Percentiles rank a stretch among this genome's conserved stretches.
These are phyloP conservation scores for Hordeum pubiflorum DNA, from an alignment of 202 grass and related monocot genomes.

Conservation along the genomic window DNA sequence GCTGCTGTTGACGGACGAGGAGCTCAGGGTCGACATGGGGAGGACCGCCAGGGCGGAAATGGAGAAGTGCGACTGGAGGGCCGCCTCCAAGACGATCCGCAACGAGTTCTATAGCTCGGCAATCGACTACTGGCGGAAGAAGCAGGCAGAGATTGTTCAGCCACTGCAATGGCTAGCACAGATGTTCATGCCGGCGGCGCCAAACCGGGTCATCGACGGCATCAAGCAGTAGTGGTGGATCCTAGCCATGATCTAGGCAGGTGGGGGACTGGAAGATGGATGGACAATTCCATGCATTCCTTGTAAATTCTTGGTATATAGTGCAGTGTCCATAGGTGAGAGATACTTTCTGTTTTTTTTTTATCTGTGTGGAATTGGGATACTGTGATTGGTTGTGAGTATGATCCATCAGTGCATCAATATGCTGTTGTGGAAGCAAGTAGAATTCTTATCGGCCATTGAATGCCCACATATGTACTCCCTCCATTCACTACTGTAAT, in stretches of 20 bases:
- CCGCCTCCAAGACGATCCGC: slow-evolving; percentile 61
- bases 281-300: background rate
- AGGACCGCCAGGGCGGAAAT: slow-evolving; percentile 56
- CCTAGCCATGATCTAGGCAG: background rate
- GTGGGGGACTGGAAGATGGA: background rate
- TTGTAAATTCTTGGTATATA: slow-evolving; percentile 34
- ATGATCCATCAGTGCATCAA: background rate
- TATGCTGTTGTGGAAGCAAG: background rate
- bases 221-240: slow-evolving; percentile 19
- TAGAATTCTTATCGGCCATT: background rate
- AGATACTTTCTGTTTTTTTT: background rate
- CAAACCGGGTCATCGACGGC: background rate
- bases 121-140: slow-evolving; percentile 81
- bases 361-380: slow-evolving; percentile 1
- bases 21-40: slow-evolving; percentile 61
- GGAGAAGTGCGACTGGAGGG: slow-evolving; percentile 79
- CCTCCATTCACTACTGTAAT: too few species aligned
- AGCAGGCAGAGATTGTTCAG: slow-evolving; percentile 46
- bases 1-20: slow-evolving; percentile 36
- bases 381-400: background rate
- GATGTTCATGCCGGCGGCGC: slow-evolving; percentile 33
- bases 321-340: slow-evolving; percentile 22
- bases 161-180: slow-evolving; percentile 55
- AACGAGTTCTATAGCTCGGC: slow-evolving; percentile 83
- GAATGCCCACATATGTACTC: background rate